Conservation (phyloP, 768 basidiomycete species). For the Panellus pusillus region DNA sequence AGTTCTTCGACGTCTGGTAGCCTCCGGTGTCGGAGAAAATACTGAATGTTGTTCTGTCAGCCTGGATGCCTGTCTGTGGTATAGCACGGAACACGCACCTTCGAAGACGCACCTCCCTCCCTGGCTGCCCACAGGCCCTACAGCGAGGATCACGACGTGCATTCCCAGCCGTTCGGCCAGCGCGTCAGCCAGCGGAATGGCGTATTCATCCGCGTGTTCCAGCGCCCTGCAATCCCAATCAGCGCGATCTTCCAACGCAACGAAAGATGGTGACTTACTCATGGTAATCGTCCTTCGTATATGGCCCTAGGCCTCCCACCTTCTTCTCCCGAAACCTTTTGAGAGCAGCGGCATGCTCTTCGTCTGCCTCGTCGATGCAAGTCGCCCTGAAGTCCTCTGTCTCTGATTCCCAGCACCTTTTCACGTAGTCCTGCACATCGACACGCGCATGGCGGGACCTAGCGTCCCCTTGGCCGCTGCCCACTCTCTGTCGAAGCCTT, state of each 20-base stretch:
- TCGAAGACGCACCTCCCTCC: not conserved
- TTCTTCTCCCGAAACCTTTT: not conserved
- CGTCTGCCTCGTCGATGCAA: not conserved
- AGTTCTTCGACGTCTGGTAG: not conserved
- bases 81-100: not conserved
- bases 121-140: not conserved
- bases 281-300: not conserved
- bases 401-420: not conserved
- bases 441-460: not conserved
- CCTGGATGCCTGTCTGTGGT: too few relatives aligned
- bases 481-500: constrained; percentile 7
- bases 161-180: not conserved
- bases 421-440: constrained; percentile 2
- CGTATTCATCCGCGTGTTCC: not conserved
- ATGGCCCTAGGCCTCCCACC: not conserved
- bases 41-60: not conserved
- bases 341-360: not conserved
- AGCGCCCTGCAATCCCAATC: not conserved
- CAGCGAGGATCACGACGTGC: not conserved
- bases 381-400: too few relatives aligned
- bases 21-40: not conserved
- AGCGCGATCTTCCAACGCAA: not conserved
- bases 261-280: not conserved
- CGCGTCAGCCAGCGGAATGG: not conserved
- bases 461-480: not conserved